phyloP scores from a whole-genome alignment of 306 rosid genomes.

The Cyclanthera cordifolia region DNA sequence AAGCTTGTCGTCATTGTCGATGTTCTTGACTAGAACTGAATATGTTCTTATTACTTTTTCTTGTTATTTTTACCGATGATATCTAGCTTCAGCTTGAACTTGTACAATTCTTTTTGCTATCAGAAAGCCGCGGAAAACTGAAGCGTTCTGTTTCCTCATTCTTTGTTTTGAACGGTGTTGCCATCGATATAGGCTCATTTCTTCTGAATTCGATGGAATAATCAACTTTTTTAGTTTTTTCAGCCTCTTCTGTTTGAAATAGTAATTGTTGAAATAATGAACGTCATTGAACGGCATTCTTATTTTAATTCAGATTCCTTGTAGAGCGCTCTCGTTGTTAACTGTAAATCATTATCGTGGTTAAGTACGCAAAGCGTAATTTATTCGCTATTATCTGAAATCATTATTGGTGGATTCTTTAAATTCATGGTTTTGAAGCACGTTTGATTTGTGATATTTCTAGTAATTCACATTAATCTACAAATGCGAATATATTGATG shows the following conservation, averaged over 20 bases:
- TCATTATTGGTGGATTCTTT: neutral
- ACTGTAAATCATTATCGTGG: neutral
- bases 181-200: neutral
- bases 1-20: conserved; percentile 39
- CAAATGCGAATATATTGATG: neutral
- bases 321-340: neutral
- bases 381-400: neutral
- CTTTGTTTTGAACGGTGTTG: neutral
- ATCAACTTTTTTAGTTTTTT: neutral
- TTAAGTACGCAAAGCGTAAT: neutral
- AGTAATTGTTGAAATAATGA: neutral
- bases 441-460: neutral
- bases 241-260: neutral
- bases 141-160: neutral
- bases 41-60: neutral
- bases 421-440: neutral
- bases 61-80: neutral
- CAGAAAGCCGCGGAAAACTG: neutral
- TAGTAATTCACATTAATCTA: neutral
- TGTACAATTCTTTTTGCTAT: neutral
- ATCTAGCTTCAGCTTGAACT: neutral
- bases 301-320: neutral
- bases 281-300: neutral
- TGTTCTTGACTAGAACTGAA: conserved; percentile 35
- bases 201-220: neutral